Base-by-base conservation (phyloP, 345 rosid species). In the Euphorbia lathyris region DNA sequence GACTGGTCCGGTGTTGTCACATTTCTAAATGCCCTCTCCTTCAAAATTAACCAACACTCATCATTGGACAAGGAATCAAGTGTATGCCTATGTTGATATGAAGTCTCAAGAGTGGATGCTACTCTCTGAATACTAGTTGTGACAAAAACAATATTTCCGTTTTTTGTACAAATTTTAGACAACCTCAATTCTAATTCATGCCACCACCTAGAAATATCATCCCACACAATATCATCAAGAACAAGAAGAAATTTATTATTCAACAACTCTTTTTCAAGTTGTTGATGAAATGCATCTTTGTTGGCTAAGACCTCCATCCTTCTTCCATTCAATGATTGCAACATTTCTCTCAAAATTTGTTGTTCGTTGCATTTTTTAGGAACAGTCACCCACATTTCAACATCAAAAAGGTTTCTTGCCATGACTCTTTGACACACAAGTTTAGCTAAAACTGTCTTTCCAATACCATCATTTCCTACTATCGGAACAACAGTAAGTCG, bases 401-500 rank as follows among this genome's bases (percentile, higher is more conserved):
- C 51, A 40, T 63, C 51, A 38, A 63, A 63, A 38, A 20, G 48
- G 22, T 63, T 40, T 17, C 53, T 53, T 16, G n/a, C 52, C 23
- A 40, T 40, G 19, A n/a, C 63, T 22, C 25, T 57, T 19, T 77
- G 19, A 51, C 14, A 60, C 13, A 67, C 63, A 4, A 32, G 7
- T 20, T 63, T 26, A 16, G 78, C 78, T 47, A 78, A 48, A 3
- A 73, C 42, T 5, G 82, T 66, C 63, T 78, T 78, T 6, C 82
- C 82, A 20, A 78, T 22, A 7, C 82, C 76, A 0, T 57, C 59
- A 66, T 74, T 74, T 0, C 82, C 78, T 14, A 78, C 63, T 3
- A 78, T 70, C 2, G 67, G 22, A 61, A 65, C 22, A 38, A 63
- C 36, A 40, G 22, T 25, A 23, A 64, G 53, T 30, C 32, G 69